A percentile compares a stretch with the other conserved stretches of the same genome.
Evolutionary conservation across 2,329 filamentous ascomycete genomes (phyloP).

Genomic region (Hymenoscyphus repandus): DNA sequence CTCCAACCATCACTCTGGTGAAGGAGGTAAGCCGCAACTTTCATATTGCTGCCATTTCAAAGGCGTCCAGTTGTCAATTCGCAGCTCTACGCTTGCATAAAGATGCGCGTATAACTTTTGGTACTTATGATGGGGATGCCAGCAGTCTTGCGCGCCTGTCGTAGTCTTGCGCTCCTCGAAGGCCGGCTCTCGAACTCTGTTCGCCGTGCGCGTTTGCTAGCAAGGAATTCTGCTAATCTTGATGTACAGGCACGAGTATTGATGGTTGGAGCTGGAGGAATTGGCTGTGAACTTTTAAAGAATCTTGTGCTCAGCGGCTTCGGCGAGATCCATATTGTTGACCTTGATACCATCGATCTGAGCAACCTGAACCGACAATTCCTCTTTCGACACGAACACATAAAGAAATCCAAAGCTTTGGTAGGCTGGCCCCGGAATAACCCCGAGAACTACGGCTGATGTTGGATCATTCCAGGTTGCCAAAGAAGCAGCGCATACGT

Average conservation of each 20-base stretch:
- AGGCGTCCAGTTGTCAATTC: too few relatives aligned
- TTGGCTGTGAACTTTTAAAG: slow-evolving; percentile 96
- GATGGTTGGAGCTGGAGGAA: slow-evolving; percentile 93
- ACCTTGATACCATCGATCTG: slow-evolving; percentile 96
- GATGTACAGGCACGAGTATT: slow-evolving; percentile 69
- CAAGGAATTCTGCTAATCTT: slow-evolving; percentile 31
- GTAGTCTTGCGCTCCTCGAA: neutral
- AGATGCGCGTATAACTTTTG: neutral
- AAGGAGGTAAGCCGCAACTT: slow-evolving; percentile 54
- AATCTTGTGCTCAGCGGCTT: slow-evolving; percentile 91
- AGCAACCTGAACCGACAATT: slow-evolving; percentile 98
- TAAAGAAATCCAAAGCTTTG: slow-evolving; percentile 93
- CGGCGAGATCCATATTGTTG: slow-evolving; percentile 88
- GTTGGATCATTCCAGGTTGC: slow-evolving; percentile 58
- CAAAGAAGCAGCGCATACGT: slow-evolving; percentile 82
- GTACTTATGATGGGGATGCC: neutral
- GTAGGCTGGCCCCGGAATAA: slow-evolving; percentile 43
- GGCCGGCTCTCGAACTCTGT: neutral
- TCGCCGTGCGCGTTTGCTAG: neutral
- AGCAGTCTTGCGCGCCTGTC: neutral
- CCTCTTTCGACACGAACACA: slow-evolving; percentile 92
- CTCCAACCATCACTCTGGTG: slow-evolving; percentile 56
- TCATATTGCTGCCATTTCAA: slow-evolving; percentile 1
- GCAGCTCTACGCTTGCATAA: too few relatives aligned
- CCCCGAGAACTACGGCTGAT: slow-evolving; percentile 6